These are phyloP conservation scores for Prunus mongolica DNA, from an alignment of 306 rosid species.

Conservation along the genomic window DNA sequence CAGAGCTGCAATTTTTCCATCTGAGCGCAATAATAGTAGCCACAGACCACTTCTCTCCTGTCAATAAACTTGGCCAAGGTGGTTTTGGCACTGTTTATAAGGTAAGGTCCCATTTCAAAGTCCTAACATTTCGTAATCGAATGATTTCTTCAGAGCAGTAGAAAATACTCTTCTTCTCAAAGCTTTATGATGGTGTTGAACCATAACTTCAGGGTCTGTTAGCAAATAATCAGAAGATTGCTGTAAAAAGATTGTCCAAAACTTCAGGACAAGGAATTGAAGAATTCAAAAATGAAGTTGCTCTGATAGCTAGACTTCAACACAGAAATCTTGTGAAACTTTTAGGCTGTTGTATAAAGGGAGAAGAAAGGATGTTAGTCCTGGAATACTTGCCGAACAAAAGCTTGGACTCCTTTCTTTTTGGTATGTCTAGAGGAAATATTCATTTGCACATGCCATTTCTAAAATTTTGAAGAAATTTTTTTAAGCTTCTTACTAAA, in stretches of 20 bases:
- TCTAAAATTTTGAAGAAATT: not conserved
- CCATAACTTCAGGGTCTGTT: slow-evolving; percentile 11
- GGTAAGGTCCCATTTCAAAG: not conserved
- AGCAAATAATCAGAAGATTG: slow-evolving; percentile 4
- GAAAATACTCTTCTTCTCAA: not conserved
- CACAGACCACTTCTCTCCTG: not conserved
- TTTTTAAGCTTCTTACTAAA: not conserved
- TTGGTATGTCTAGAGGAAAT: slow-evolving; percentile 29
- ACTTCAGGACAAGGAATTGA: slow-evolving; percentile 51
- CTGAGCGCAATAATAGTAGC: slow-evolving; percentile 10
- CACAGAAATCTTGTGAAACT: slow-evolving; percentile 59
- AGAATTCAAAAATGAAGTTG: slow-evolving; percentile 54
- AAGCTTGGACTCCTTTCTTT: slow-evolving; percentile 51
- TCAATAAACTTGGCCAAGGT: slow-evolving; percentile 17
- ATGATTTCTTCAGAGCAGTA: not conserved
- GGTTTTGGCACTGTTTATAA: slow-evolving; percentile 21
- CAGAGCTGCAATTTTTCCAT: not conserved
- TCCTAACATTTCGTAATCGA: not conserved
- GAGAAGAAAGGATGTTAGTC: slow-evolving; percentile 46
- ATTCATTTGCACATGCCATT: not conserved
- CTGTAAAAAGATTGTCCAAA: slow-evolving; percentile 48
- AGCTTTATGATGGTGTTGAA: too few relatives aligned
- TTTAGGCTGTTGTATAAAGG: slow-evolving; percentile 47
- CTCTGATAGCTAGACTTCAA: slow-evolving; percentile 55
- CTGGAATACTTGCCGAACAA: slow-evolving; percentile 54